Evolutionary conservation across 306 rosid genomes (phyloP).

Genomic region (Mimosa pudica): DNA sequence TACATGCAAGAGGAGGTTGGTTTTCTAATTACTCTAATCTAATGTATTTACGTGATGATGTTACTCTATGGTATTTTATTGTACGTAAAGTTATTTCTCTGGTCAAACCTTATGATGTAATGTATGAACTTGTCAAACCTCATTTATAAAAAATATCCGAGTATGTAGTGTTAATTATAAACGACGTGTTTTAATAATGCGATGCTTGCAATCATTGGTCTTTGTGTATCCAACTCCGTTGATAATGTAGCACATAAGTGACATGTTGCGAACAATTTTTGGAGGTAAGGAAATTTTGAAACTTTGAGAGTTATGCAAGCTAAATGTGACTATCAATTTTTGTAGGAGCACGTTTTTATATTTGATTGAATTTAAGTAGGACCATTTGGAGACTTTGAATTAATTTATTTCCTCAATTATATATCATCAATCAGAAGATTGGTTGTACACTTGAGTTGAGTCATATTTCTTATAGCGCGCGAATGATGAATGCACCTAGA

Average conservation of each 20-base stretch:
- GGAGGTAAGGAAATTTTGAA: too few relatives aligned
- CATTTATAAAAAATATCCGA: too few relatives aligned
- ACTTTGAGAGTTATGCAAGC: too few relatives aligned
- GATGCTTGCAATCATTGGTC: not conserved
- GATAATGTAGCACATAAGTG: constrained; percentile 1
- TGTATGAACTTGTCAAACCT: too few relatives aligned
- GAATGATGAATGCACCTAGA: not conserved
- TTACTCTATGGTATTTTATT: not conserved
- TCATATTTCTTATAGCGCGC: not conserved
- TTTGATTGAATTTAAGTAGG: too few relatives aligned
- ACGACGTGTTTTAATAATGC: not conserved
- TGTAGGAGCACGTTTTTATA: too few relatives aligned
- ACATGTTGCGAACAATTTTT: not conserved
- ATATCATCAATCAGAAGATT: too few relatives aligned
- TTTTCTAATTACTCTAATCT: constrained; percentile 15
- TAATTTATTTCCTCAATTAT: not conserved
- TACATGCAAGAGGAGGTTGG: constrained; percentile 93
- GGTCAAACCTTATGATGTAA: too few relatives aligned
- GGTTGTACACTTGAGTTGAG: too few relatives aligned
- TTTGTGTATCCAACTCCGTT: not conserved
- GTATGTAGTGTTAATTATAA: too few relatives aligned
- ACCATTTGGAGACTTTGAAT: not conserved
- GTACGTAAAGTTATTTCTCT: not conserved
- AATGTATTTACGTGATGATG: not conserved
- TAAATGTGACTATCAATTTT: too few relatives aligned